Evolutionary conservation across 176 grass and related monocot species (phyloP).

Genomic region (Aegilops longissima): DNA sequence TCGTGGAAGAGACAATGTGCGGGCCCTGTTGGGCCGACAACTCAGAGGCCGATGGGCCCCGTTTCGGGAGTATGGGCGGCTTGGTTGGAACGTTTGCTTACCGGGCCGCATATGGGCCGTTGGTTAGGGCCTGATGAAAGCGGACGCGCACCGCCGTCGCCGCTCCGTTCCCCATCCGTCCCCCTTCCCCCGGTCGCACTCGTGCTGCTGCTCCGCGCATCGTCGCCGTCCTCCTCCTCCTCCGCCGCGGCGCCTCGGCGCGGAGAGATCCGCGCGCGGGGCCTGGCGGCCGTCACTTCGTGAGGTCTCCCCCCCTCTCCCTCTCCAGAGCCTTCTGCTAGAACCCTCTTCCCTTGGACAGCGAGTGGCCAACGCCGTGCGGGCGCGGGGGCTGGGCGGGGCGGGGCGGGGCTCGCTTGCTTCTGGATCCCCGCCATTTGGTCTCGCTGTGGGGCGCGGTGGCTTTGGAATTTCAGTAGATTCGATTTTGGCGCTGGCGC

Average conservation of each 20-base stretch:
- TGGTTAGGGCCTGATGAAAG: background rate
- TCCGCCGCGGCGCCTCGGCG: slow-evolving; percentile 2
- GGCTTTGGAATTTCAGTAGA: background rate
- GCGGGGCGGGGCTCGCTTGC: background rate
- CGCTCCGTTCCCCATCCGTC: background rate
- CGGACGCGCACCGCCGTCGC: background rate
- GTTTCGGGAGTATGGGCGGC: too few species aligned
- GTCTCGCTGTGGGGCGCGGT: background rate
- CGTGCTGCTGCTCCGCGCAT: background rate
- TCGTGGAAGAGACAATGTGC: background rate
- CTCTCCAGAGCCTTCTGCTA: background rate
- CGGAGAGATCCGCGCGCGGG: background rate
- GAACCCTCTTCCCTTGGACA: background rate
- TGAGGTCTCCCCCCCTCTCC: background rate
- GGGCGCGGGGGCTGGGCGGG: too few species aligned
- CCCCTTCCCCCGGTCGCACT: background rate
- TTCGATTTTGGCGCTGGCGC: slow-evolving; percentile 1
- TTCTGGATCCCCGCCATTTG: slow-evolving; percentile 11
- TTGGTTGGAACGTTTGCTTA: background rate
- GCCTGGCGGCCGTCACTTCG: background rate
- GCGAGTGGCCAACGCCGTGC: background rate
- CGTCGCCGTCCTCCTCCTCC: background rate
- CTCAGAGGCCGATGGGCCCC: background rate
- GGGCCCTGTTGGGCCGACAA: background rate
- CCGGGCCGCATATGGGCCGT: background rate